Evolutionary conservation across 495 filamentous ascomycete species (phyloP).

Genomic region (Aspergillus campestris): DNA sequence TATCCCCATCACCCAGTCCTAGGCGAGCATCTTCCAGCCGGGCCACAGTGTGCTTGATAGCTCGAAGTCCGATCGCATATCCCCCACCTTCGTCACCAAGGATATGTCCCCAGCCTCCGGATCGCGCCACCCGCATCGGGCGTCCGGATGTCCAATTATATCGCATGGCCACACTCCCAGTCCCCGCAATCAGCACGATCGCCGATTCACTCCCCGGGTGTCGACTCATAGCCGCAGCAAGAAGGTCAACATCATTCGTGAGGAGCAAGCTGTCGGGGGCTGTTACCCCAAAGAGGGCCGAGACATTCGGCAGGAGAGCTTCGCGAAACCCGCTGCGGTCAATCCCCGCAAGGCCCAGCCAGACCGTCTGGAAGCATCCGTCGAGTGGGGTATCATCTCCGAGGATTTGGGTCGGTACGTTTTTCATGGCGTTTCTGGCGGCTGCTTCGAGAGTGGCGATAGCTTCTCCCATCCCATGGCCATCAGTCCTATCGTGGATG

Average conservation of each 20-base stretch:
- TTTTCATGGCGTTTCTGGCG: neutral
- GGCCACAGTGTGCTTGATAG: slow-evolving; percentile 19
- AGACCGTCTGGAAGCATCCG: slow-evolving; percentile 14
- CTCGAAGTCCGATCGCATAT: slow-evolving; percentile 26
- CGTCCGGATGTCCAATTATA: slow-evolving; percentile 12
- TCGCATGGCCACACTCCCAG: slow-evolving; percentile 24
- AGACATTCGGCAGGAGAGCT: slow-evolving; percentile 10
- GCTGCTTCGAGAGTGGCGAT: neutral
- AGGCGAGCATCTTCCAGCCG: slow-evolving; percentile 12
- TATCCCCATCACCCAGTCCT: neutral
- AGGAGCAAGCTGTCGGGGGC: slow-evolving; percentile 7
- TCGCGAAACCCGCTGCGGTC: slow-evolving; percentile 16
- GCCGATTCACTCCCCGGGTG: slow-evolving; percentile 8
- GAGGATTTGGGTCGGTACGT: too few species aligned
- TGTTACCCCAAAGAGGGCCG: slow-evolving; percentile 10
- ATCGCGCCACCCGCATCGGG: slow-evolving; percentile 16
- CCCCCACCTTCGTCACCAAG: slow-evolving; percentile 31
- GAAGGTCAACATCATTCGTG: slow-evolving; percentile 23
- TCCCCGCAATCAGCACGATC: slow-evolving; percentile 29
- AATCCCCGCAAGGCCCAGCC: slow-evolving; percentile 22
- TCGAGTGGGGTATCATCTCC: too few species aligned
- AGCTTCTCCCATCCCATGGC: neutral
- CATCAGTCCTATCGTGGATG: slow-evolving; percentile 11
- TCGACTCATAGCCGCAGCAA: slow-evolving; percentile 13
- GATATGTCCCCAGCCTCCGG: slow-evolving; percentile 31